Evolutionary conservation across 164 flowering plant species (phyloP), one percentile per base, ranked within the genome.

Genomic region (Sedum album): DNA sequence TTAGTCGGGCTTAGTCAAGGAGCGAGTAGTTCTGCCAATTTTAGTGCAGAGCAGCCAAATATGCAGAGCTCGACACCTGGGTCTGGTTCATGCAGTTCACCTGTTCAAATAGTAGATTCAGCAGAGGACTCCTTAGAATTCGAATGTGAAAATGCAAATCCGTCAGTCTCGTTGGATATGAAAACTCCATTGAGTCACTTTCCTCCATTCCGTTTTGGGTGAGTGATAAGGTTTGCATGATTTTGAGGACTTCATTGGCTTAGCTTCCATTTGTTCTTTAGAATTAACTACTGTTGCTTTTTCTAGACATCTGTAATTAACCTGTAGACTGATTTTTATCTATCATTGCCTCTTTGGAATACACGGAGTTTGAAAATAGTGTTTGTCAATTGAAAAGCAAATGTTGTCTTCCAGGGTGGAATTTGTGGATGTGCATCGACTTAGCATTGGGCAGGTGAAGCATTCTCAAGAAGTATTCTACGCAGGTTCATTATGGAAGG

Each of bases 401-500:
- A 44, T 15, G 48, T 13, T 11, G 49, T 46, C n/a, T 33, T 39
- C 51, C 83, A 95, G 99, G 75, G 96, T 92, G 61, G 94, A 92
- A 79, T 95, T 95, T 80, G 87, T 87, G 75, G 97, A 88, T 77
- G 97, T 95, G 67, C 94, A 84, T 71, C 85, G 93, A 83, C 97
- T 95, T 35, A 72, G 76, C 79, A 96, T 90, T 84, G 97, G 94
- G 44, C 99, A 92, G 79, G 99, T 92, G 63, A 95, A 89, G 81
- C 96, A 92, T 76, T 95, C 97, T 49, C 84, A 88, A 18, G 99
- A 95, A 82, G 87, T 83, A 64, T 95, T 86, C 76, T 95, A 95
- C 79, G 98, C 96, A 53, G 99, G 99, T 73, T 95, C 99, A 39
- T 72, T 92, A 26, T 92, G 99, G 99, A 95, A 95, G 99, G 99